Evolutionary conservation across 2,329 filamentous ascomycete species (phyloP).

Genomic region (Fusarium irregulare): DNA sequence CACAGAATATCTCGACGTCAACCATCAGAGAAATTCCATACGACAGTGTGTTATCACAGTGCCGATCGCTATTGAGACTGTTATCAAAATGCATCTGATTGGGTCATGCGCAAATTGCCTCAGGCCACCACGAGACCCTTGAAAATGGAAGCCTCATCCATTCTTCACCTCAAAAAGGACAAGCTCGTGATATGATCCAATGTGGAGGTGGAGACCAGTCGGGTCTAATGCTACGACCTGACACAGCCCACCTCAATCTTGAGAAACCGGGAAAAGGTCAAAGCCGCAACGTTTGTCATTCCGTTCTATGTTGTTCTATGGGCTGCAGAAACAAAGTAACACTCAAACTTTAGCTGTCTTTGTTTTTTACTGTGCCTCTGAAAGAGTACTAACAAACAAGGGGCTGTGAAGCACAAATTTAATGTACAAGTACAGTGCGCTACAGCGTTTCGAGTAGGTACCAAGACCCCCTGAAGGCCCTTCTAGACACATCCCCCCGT

Average conservation of each 20-base stretch:
- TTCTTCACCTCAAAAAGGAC: slow-evolving; percentile 21
- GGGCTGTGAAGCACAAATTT: background rate
- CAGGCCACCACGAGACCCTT: slow-evolving; percentile 38
- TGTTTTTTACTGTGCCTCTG: background rate
- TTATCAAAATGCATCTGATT: slow-evolving; percentile 28
- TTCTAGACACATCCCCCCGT: slow-evolving; percentile 8
- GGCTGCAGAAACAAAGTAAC: background rate
- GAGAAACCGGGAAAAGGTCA: background rate
- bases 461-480: slow-evolving; percentile 3
- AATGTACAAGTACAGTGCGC: slow-evolving; percentile 26
- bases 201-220: slow-evolving; percentile 35
- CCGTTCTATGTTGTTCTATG: slow-evolving; percentile 14
- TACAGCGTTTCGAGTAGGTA: background rate
- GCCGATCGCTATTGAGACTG: background rate
- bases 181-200: slow-evolving; percentile 31
- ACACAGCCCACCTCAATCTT: slow-evolving; percentile 32
- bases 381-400: background rate
- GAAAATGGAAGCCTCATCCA: slow-evolving; percentile 28
- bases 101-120: slow-evolving; percentile 30
- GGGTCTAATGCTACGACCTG: slow-evolving; percentile 10
- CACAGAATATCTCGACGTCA: slow-evolving; percentile 42
- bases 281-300: slow-evolving; percentile 6
- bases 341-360: background rate
- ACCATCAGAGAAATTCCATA: slow-evolving; percentile 44
- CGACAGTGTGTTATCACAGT: slow-evolving; percentile 34